Percentiles rank a stretch among this genome's conserved stretches.
Conservation (phyloP, 345 rosid species). For the Boechera retrofracta region DNA sequence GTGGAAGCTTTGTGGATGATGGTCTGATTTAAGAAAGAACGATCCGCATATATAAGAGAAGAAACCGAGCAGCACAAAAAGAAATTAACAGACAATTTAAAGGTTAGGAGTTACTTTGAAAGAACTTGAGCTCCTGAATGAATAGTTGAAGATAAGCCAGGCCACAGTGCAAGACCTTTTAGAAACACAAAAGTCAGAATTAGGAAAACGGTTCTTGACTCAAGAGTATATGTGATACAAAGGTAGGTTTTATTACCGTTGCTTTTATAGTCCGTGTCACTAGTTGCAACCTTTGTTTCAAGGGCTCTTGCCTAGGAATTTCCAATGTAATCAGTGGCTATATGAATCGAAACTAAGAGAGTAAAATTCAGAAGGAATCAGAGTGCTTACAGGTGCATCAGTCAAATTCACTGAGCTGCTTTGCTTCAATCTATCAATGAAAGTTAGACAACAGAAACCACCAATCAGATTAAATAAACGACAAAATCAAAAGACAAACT, state of each 20-base stretch:
- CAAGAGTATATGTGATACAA: neutral
- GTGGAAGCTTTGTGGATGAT: constrained; percentile 52
- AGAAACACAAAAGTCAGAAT: neutral
- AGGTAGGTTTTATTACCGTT: constrained; percentile 50
- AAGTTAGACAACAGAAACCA: constrained; percentile 20
- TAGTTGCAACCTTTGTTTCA: constrained; percentile 47
- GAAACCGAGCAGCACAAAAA: constrained; percentile 3
- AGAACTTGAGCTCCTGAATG: constrained; percentile 41
- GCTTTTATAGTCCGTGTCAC: constrained; percentile 41
- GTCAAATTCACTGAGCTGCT: constrained; percentile 33
- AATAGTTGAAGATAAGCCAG: constrained; percentile 54
- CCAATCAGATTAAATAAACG: neutral
- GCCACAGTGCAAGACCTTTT: constrained; percentile 63
- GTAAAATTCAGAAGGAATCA: neutral
- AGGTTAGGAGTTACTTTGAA: constrained; percentile 52
- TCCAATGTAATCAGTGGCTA: neutral
- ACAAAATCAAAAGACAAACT: constrained; percentile 7
- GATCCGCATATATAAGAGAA: constrained; percentile 9
- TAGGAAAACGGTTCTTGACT: too few relatives aligned
- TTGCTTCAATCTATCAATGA: constrained; percentile 49
- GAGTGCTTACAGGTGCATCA: constrained; percentile 35
- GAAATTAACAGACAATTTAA: neutral
- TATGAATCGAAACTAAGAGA: neutral
- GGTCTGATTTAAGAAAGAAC: constrained; percentile 48
- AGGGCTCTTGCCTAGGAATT: constrained; percentile 21